These are phyloP conservation scores for Ophiorrhiza pumila DNA, from an alignment of 257 asterid genomes.

Conservation along the genomic window DNA sequence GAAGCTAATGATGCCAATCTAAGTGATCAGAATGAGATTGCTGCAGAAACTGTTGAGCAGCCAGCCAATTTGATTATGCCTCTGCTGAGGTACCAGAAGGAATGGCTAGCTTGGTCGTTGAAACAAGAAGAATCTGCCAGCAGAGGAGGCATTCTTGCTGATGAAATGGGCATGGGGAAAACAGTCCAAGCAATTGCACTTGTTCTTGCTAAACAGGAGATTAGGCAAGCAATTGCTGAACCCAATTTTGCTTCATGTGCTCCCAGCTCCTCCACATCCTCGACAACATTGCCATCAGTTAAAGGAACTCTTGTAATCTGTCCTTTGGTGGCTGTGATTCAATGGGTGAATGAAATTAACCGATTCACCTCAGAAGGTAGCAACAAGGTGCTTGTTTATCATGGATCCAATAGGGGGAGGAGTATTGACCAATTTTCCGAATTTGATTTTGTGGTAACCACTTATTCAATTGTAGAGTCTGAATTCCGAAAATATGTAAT, in stretches of 20 bases:
- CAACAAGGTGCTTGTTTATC: conserved; percentile 76
- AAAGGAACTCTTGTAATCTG: conserved; percentile 89
- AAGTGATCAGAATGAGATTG: conserved; percentile 54
- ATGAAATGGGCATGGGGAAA: conserved; percentile 99
- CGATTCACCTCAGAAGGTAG: conserved; percentile 80
- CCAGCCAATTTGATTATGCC: conserved; percentile 74
- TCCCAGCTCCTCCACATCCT: conserved; percentile 44
- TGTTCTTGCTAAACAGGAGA: conserved; percentile 69
- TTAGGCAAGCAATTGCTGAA: conserved; percentile 36
- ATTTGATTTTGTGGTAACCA: conserved; percentile 85
- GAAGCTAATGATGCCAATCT: conserved; percentile 40
- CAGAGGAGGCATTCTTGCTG: conserved; percentile 94
- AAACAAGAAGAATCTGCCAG: conserved; percentile 78
- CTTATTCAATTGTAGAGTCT: conserved; percentile 80
- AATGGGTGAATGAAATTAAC: conserved; percentile 87
- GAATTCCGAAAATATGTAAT: conserved; percentile 73
- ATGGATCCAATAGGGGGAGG: conserved; percentile 75
- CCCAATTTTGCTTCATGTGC: conserved; percentile 35
- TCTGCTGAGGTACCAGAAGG: conserved; percentile 81
- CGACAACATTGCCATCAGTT: conserved; percentile 46
- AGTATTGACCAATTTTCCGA: conserved; percentile 52
- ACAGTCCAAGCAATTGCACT: conserved; percentile 95
- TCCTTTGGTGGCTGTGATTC: conserved; percentile 86
- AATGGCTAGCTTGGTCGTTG: conserved; percentile 94
- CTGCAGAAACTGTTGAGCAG: conserved; percentile 57